A percentile compares a stretch with the other conserved stretches of the same genome.
These are phyloP conservation scores for Suillus spraguei DNA, from an alignment of 768 basidiomycete species.

Conservation along the genomic window DNA sequence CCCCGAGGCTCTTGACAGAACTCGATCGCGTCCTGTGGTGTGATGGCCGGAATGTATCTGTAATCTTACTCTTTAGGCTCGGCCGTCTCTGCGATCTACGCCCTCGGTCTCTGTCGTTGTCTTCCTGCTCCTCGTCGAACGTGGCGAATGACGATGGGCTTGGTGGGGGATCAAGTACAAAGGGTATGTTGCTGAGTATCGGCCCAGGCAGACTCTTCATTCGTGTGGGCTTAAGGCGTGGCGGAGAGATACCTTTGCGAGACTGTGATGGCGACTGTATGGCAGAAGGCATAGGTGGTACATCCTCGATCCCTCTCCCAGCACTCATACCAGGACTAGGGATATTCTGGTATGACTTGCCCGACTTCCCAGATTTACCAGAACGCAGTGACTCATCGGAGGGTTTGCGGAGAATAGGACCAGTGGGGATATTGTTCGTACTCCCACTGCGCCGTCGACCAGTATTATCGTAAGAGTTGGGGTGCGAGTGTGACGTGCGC, in stretches of 20 bases:
- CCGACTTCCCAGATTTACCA: constrained; percentile 38
- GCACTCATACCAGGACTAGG: background rate
- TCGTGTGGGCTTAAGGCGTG: constrained; percentile 31
- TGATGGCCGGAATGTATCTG: constrained; percentile 33
- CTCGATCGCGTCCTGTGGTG: constrained; percentile 37
- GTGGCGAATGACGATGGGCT: constrained; percentile 28
- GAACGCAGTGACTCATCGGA: constrained; percentile 46
- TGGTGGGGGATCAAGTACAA: constrained; percentile 29
- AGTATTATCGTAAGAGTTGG: constrained; percentile 13
- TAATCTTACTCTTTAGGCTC: constrained; percentile 35
- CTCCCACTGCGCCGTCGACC: constrained; percentile 33
- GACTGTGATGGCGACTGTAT: background rate
- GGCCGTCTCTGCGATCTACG: constrained; percentile 31
- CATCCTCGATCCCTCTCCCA: constrained; percentile 23
- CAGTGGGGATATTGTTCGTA: constrained; percentile 17
- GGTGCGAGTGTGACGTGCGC: background rate
- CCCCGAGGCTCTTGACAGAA: constrained; percentile 35
- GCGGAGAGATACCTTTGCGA: background rate
- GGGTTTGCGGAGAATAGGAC: constrained; percentile 28
- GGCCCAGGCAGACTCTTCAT: constrained; percentile 55
- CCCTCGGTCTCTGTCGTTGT: constrained; percentile 25
- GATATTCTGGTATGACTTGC: constrained; percentile 33
- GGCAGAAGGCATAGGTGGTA: constrained; percentile 33
- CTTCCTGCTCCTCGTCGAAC: constrained; percentile 28
- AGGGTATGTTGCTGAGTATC: constrained; percentile 22